A percentile compares a stretch with the other conserved stretches of the same genome.
Conservation (phyloP, 2,329 filamentous ascomycete genomes). For the Raffaelea ambrosiae region DNA sequence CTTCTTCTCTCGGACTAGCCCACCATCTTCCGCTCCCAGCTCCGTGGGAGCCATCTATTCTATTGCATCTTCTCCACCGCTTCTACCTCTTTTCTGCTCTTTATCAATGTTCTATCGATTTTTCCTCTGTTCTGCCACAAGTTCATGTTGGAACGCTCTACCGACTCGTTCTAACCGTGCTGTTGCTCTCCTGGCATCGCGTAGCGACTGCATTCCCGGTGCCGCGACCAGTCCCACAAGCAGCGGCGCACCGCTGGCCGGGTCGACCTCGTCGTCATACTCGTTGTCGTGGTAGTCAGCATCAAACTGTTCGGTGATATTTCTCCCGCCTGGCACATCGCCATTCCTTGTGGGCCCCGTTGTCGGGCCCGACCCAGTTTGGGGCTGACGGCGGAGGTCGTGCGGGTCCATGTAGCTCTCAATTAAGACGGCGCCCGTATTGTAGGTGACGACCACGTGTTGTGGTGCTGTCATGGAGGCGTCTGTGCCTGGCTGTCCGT, state of each 20-base stretch:
- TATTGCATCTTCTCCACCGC: too few species aligned
- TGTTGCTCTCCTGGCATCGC: constrained; percentile 44
- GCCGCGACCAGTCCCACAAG: constrained; percentile 48
- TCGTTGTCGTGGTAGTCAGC: neutral
- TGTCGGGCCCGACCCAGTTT: too few species aligned
- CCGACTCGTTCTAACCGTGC: constrained; percentile 45
- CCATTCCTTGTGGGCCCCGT: too few species aligned
- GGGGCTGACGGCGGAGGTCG: neutral
- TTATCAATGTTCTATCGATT: neutral
- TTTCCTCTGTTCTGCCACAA: constrained; percentile 27
- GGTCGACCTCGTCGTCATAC: constrained; percentile 8
- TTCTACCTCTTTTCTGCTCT: neutral
- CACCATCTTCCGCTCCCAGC: too few species aligned
- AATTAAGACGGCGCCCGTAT: constrained; percentile 22
- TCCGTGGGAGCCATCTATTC: too few species aligned
- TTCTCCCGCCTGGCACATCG: too few species aligned
- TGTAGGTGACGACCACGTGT: constrained; percentile 52
- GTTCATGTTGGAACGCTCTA: constrained; percentile 45
- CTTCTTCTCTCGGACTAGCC: too few species aligned
- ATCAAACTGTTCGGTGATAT: too few species aligned
- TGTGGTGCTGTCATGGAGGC: constrained; percentile 36
- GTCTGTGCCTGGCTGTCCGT: constrained; percentile 19
- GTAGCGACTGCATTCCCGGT: constrained; percentile 33
- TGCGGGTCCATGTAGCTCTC: constrained; percentile 37
- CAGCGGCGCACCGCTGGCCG: constrained; percentile 33